phyloP scores from a whole-genome alignment of 768 basidiomycete genomes.

The Pluteus cervinus region DNA sequence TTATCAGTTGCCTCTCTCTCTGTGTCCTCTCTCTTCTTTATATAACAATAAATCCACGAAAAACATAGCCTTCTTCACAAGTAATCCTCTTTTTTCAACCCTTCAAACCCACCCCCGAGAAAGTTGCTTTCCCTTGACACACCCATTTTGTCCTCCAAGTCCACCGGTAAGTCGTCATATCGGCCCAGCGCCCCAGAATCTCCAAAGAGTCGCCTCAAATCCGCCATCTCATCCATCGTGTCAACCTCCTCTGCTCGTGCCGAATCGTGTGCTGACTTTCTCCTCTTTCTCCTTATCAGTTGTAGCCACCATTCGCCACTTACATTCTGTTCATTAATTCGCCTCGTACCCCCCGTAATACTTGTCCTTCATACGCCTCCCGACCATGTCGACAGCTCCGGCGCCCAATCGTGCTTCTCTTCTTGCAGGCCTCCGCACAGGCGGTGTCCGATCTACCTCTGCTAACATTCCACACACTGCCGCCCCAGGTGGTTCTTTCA shows the following conservation, averaged over 20 bases:
- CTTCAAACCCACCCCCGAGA: conserved; percentile 9
- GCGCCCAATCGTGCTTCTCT: conserved; percentile 73
- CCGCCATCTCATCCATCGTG: too few species aligned
- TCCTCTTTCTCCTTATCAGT: conserved; percentile 16
- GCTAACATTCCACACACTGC: conserved; percentile 60
- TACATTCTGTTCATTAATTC: conserved; percentile 33
- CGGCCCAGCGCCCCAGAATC: too few species aligned
- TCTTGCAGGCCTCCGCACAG: conserved; percentile 84
- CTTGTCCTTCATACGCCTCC: conserved; percentile 25
- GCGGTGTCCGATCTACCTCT: conserved; percentile 79
- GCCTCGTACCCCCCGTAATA: conserved; percentile 19
- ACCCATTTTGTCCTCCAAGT: conserved; percentile 15
- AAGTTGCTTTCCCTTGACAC: conserved; percentile 3
- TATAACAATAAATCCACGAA: conserved; percentile 16
- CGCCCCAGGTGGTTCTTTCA: conserved; percentile 57
- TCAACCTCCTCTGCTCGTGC: conserved; percentile 15
- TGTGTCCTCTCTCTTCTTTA: conserved; percentile 23
- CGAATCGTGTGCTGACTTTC: conserved; percentile 6
- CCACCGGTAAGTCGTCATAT: too few species aligned
- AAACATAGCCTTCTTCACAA: conserved; percentile 14
- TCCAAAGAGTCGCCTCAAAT: too few species aligned
- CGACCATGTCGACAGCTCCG: conserved; percentile 40
- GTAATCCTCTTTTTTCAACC: conserved; percentile 17
- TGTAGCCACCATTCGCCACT: conserved; percentile 26
- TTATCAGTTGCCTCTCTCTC: conserved; percentile 25